These are phyloP conservation scores for Nemophila menziesii DNA, from an alignment of 257 asterid species.

Conservation along the genomic window DNA sequence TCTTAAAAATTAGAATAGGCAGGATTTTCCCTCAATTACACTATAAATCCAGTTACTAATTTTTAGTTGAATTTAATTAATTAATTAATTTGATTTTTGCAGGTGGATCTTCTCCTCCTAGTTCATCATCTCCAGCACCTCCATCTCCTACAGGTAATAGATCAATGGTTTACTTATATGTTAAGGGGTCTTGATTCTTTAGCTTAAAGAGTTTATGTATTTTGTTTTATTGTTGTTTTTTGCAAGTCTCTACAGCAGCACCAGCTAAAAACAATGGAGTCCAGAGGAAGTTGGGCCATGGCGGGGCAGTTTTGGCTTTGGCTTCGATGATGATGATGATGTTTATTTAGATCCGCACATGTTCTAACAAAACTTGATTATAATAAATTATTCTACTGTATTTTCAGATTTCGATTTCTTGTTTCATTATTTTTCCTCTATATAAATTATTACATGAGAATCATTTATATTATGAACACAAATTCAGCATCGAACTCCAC, in stretches of 20 bases:
- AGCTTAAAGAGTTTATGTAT: too few relatives aligned
- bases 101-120: constrained; percentile 17
- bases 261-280: constrained; percentile 14
- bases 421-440: too few relatives aligned
- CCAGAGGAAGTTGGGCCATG: neutral
- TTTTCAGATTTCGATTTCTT: too few relatives aligned
- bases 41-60: neutral
- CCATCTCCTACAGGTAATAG: constrained; percentile 15
- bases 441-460: too few relatives aligned
- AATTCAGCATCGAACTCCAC: too few relatives aligned
- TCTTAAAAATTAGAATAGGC: neutral
- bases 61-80: neutral
- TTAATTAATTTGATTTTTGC: constrained; percentile 1
- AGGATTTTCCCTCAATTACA: too few relatives aligned
- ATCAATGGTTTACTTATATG: neutral
- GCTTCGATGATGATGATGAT: neutral
- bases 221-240: neutral
- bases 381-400: too few relatives aligned
- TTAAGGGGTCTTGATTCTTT: too few relatives aligned
- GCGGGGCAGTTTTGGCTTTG: neutral
- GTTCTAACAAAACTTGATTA: too few relatives aligned
- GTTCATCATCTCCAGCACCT: neutral
- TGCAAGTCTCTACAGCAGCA: constrained; percentile 14
- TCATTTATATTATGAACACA: too few relatives aligned
- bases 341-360: neutral